Base-by-base conservation (phyloP, 176 grass and related monocot genomes). In the Leersia perrieri region DNA sequence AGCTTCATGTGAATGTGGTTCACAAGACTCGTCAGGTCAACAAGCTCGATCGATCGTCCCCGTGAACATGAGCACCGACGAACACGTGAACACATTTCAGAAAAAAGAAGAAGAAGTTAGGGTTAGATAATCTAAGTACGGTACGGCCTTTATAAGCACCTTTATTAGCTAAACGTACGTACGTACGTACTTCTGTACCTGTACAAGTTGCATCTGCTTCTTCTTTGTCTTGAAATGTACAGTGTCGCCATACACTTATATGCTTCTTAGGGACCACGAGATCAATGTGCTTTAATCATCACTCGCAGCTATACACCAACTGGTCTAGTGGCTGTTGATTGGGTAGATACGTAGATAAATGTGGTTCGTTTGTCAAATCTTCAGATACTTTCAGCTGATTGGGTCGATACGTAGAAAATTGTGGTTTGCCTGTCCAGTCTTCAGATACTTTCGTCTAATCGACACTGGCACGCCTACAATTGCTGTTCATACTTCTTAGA, bases 11-110 rank as follows among this genome's bases (percentile, higher is more conserved):
- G 66, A 80, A 51, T 51, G 47, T 60, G 77, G 39, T 36, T 7
- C 8, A 57, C 27, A 8, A 33, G 35, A 15, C 30, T 15, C 28
- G 42, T 14, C 70, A 23, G 33, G 16, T 71, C 55, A 62, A 39
- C 65, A 31, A 33, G 66, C 27, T 78, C n/a, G n/a, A n/a, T n/a
- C n/a, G n/a, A n/a, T n/a, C 31, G 32, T 68, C 66, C 60, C 47
- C 47, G 60, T 79, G 74, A 83, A 30, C 11, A 29, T 55, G 57
- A 20, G 45, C 33, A 78, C 58, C 41, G 44, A 65, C 20, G 65
- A 77, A 72, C 79, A 83, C 61, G 74, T 83, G 86, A 83, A 36
- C 44, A 41, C 5, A 3, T 69, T 68, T 80, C 60, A 32, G 18
- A 6, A 51, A 51, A 20, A 20, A 49, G 18, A 6, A 51, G 20